Evolutionary conservation across 78 protist genomes (phyloP).

Genomic region (Dictyostelium discoideum): dicty_2.7 NC_007089.4:3493001-3493500

Average conservation of each 20-base stretch:
- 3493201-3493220: background rate
- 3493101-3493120: background rate
- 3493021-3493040: background rate
- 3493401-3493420: background rate
- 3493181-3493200: background rate
- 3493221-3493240: background rate
- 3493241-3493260: background rate
- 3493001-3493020: background rate
- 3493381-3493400: background rate
- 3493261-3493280: background rate
- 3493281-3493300: too few relatives aligned
- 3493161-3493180: background rate
- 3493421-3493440: background rate
- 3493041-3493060: background rate
- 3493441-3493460: background rate
- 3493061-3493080: background rate
- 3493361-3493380: too few relatives aligned
- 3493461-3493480: too few relatives aligned
- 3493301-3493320: too few relatives aligned
- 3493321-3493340: too few relatives aligned
- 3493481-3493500: too few relatives aligned
- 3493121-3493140: background rate
- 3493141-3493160: background rate
- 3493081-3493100: background rate
- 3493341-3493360: too few relatives aligned